phyloP scores from a whole-genome alignment of 345 rosid genomes.

The Balakata baccata region DNA sequence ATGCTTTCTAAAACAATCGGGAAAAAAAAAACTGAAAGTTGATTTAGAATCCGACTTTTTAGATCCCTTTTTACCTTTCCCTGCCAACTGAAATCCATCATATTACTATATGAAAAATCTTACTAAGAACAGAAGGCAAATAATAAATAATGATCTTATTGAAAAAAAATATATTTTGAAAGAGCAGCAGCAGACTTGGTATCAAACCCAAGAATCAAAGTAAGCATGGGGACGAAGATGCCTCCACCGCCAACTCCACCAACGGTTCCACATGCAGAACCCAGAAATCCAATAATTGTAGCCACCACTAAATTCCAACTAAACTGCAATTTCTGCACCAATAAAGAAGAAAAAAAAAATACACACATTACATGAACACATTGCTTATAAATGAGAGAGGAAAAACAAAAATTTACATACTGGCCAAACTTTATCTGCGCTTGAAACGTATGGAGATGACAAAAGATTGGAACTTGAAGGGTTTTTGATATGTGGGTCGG shows the following conservation, averaged over 20 bases:
- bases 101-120: not conserved
- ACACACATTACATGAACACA: not conserved
- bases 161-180: slow-evolving; percentile 59
- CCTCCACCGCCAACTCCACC: slow-evolving; percentile 99
- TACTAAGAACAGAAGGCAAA: not conserved
- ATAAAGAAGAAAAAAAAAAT: not conserved
- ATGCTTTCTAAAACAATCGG: not conserved
- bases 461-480: slow-evolving; percentile 20
- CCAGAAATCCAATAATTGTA: slow-evolving; percentile 77
- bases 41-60: not conserved
- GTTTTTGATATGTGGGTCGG: not conserved
- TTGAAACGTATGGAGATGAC: slow-evolving; percentile 14
- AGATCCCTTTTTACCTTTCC: slow-evolving; percentile 7
- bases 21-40: not conserved
- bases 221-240: slow-evolving; percentile 95
- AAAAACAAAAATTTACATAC: slow-evolving; percentile 30
- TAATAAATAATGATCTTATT: too few species aligned
- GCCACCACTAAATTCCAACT: slow-evolving; percentile 66
- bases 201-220: slow-evolving; percentile 80
- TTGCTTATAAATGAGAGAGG: not conserved
- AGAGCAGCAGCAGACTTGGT: slow-evolving; percentile 97
- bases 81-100: not conserved
- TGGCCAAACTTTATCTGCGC: slow-evolving; percentile 61
- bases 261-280: slow-evolving; percentile 91
- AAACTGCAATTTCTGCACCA: slow-evolving; percentile 55